Evolutionary conservation across 768 basidiomycete genomes (phyloP), one percentile per base, ranked within the genome.

Genomic region (Mrakia blollopis): DNA sequence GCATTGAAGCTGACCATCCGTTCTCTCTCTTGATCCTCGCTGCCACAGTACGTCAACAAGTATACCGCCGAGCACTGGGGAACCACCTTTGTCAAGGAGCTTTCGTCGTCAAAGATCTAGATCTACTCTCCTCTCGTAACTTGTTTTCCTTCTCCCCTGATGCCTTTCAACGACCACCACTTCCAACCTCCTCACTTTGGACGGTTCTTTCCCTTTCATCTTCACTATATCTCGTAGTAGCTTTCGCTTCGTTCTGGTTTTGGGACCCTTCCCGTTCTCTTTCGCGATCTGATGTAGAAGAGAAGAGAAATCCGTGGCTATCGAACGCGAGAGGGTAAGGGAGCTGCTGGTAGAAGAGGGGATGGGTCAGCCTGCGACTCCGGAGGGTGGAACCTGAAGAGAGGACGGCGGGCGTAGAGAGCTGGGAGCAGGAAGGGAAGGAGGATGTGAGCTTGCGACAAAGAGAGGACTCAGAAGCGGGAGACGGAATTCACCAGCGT

Each of bases 31-130:
- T 21, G 39, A 41, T 32, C 2, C 60, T 65, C 37, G 41, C 11
- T 18, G 10, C 10, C 76, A 10, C 72, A 85, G 85, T 97, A 97
- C 83, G 92, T 97, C 78, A 91, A 90, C 86, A 95, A 95, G 84
- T 96, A 94, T 86, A 93, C 91, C 76, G 91, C 94, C 44, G 89
- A 92, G 57, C 94, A 91, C 85, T 95, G 93, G 93, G 93, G 94
- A 57, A 91, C 89, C 70, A 92, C 91, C 21, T 65, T 77, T 35
- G 76, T 77, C 32, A 44, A 65, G 61, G 72, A 76, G 69, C 70
- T 76, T 25, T 57, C 67, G 35, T 61, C 44, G 35, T 54, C 60
- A n/a, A 61, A 54, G 50, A 39, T 60, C 37, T 65, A 65, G 30
- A 32, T 65, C 62, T 14, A 16, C 16, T 39, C 30, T 35, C 14